These are phyloP conservation scores for Volvariella surrecta DNA, from an alignment of 1,284 basidiomycete species.

Conservation along the genomic window DNA sequence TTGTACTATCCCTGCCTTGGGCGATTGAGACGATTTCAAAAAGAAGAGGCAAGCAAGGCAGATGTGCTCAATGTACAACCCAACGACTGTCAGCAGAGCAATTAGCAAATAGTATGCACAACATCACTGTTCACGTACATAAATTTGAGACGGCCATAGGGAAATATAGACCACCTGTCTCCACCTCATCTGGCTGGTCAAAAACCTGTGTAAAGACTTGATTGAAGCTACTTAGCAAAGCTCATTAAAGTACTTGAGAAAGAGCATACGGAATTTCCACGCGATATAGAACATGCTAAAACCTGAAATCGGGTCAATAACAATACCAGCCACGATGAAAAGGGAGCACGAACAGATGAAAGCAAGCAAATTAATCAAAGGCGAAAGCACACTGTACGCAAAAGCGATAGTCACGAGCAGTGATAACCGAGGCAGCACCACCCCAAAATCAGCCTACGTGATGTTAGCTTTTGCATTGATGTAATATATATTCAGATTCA, in stretches of 20 bases:
- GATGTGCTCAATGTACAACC: constrained; percentile 61
- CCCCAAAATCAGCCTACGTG: constrained; percentile 34
- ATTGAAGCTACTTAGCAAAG: neutral
- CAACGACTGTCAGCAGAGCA: constrained; percentile 37
- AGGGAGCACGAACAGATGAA: constrained; percentile 28
- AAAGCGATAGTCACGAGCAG: constrained; percentile 43
- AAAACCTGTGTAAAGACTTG: constrained; percentile 47
- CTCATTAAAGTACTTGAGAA: neutral
- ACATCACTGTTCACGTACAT: constrained; percentile 27
- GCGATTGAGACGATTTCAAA: constrained; percentile 33
- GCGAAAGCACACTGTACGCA: constrained; percentile 66
- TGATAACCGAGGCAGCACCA: constrained; percentile 42
- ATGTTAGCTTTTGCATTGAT: neutral
- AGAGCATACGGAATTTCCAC: constrained; percentile 52
- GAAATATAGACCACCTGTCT: constrained; percentile 56
- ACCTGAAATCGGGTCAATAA: constrained; percentile 21
- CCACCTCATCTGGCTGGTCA: constrained; percentile 43
- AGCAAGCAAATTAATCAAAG: constrained; percentile 66
- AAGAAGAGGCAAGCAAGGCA: constrained; percentile 64
- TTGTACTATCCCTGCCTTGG: constrained; percentile 36
- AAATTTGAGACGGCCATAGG: constrained; percentile 68
- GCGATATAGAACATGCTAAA: constrained; percentile 58
- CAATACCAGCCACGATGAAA: neutral
- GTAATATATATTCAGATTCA: neutral
- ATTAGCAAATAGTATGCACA: neutral